Base-by-base conservation (phyloP, 768 basidiomycete species). In the Glaciozyma martinii region DNA sequence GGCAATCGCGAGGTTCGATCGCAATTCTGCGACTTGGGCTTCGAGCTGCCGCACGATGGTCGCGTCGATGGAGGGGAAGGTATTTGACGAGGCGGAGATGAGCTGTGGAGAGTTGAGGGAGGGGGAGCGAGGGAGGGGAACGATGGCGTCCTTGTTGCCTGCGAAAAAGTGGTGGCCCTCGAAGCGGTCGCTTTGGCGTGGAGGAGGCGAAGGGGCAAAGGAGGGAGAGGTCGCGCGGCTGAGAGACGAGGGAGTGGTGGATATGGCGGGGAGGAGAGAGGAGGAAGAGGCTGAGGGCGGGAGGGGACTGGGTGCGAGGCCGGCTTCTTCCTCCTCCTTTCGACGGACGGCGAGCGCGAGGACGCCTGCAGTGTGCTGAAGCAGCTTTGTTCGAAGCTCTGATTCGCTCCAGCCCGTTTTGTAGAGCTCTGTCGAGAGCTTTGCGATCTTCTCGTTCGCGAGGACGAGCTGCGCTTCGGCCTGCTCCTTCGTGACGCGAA, bases 111-210 rank as follows among this genome's bases (percentile, higher is more conserved):
- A 50, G 27, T n/a, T 27, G 25, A 25, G 27, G 53, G 53, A 19
- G 30, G 27, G 53, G 13, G 53, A 18, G 82, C 27, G 71, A 70
- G 19, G 80, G 76, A 61, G 40, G 65, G 87, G 87, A 0, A 86
- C 78, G 23, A 87, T 77, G 7, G 87, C 82, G 52, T 84, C 81
- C 5, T 82, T 83, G 69, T 90, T 87, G 0, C 90, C 89, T 0
- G 90, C 88, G 68, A 90, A 90, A 60, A 91, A 79, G 77, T 90
- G 89, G 0, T 86, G 84, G 18, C 88, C 88, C 60, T 89, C 88
- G 74, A 92, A 92, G 5, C 52, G 42, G 30, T 52, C 56, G 5
- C 44, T 40, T 27, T 25, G 52, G 15, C 44, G 12, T 9, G 42
- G n/a, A 47, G 6, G 8, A 10, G 49, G n/a, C 49, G 49, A 25